Evolutionary conservation across 1,284 basidiomycete genomes (phyloP).

Genomic region (Macrocystidia cucumis): DNA sequence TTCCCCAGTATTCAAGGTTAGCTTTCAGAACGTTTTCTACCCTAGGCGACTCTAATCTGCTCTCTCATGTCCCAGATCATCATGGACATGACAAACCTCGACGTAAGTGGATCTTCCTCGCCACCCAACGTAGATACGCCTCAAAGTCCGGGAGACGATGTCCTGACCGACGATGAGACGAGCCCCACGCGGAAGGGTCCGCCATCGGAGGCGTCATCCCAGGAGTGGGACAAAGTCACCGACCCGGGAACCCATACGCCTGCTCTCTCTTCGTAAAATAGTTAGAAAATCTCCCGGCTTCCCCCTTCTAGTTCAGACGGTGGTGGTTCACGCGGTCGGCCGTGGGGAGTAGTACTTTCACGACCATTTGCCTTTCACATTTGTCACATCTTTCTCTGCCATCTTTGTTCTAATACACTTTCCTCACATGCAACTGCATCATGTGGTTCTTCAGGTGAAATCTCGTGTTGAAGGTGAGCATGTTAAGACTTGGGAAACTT

Average conservation of each 20-base stretch:
- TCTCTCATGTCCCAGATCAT: conserved; percentile 47
- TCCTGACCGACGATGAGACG: conserved; percentile 46
- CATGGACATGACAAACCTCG: conserved; percentile 82
- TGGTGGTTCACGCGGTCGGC: conserved; percentile 11
- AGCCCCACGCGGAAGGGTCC: conserved; percentile 56
- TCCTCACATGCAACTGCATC: too few species aligned
- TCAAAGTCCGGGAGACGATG: conserved; percentile 29
- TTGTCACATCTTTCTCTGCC: conserved; percentile 16
- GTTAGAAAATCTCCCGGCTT: too few species aligned
- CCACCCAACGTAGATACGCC: conserved; percentile 20
- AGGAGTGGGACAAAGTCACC: conserved; percentile 81
- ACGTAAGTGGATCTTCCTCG: conserved; percentile 68
- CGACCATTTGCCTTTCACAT: conserved; percentile 8
- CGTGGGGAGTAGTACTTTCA: conserved; percentile 10
- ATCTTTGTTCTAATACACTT: conserved; percentile 64
- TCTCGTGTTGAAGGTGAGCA: conserved; percentile 69
- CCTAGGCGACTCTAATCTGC: background rate
- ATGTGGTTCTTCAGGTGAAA: too few species aligned
- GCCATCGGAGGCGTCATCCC: conserved; percentile 72
- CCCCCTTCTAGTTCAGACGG: too few species aligned
- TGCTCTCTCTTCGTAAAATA: conserved; percentile 31
- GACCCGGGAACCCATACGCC: conserved; percentile 55
- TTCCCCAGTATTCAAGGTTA: conserved; percentile 76
- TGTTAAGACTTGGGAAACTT: conserved; percentile 19
- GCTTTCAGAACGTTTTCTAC: conserved; percentile 9